phyloP scores from a whole-genome alignment of 139 green algal species.

The Auxenochlorella pyrenoidosa region DNA sequence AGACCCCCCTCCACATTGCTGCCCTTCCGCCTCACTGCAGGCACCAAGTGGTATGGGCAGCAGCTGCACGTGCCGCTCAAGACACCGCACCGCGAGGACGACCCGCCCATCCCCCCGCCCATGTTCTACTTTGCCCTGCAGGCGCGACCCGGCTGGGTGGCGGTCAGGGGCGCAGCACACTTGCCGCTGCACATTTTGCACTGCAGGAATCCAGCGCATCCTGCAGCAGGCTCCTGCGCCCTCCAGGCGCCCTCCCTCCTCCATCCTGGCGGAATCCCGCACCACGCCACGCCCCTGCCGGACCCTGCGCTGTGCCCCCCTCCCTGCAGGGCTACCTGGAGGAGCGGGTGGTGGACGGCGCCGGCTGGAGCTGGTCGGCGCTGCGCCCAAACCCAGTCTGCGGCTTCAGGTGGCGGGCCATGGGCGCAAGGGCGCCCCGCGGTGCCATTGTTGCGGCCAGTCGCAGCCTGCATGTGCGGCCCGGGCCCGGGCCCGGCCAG shows the following conservation, averaged over 20 bases:
- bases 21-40: neutral
- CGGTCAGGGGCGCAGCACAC: too few relatives aligned
- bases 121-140: slow-evolving; percentile 38
- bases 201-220: too few relatives aligned
- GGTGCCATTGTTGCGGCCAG: neutral
- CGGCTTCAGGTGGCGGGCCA: slow-evolving; percentile 13
- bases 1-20: too few relatives aligned
- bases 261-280: too few relatives aligned
- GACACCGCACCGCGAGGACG: slow-evolving; percentile 26
- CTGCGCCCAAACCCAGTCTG: slow-evolving; percentile 45
- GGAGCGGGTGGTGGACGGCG: slow-evolving; percentile 1
- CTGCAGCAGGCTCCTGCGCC: neutral
- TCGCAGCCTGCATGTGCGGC: neutral
- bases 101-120: slow-evolving; percentile 8
- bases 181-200: too few relatives aligned
- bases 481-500: too few relatives aligned
- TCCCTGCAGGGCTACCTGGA: slow-evolving; percentile 26
- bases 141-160: too few relatives aligned
- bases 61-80: slow-evolving; percentile 20
- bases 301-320: neutral
- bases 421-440: neutral
- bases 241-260: too few relatives aligned
- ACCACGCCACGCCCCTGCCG: too few relatives aligned
- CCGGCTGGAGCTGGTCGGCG: slow-evolving; percentile 22
- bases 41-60: neutral